These are phyloP conservation scores for Candida nanaspora DNA, from an alignment of 805 yeast genomes.

Conservation along the genomic window DNA sequence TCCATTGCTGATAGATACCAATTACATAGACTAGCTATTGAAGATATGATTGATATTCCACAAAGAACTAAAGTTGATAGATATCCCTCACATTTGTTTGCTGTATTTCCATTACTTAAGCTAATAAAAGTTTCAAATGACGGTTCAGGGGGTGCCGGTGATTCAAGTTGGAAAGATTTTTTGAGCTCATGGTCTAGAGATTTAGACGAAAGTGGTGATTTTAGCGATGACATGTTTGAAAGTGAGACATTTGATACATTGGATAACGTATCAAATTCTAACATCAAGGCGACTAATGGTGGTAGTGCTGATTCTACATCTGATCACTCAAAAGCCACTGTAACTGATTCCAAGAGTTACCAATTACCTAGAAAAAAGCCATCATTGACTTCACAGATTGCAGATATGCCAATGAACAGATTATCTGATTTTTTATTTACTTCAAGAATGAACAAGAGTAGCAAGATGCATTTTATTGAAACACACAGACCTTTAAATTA, in stretches of 20 bases:
- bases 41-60: constrained; percentile 58
- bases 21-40: constrained; percentile 49
- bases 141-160: background rate
- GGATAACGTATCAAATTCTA: too few species aligned
- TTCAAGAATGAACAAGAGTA: constrained; percentile 7
- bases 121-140: constrained; percentile 26
- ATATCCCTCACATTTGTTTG: constrained; percentile 45
- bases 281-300: too few species aligned
- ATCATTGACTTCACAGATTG: constrained; percentile 14
- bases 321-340: too few species aligned
- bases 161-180: background rate
- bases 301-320: background rate
- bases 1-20: constrained; percentile 35
- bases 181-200: background rate
- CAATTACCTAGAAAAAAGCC: too few species aligned
- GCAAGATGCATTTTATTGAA: constrained; percentile 27
- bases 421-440: constrained; percentile 26
- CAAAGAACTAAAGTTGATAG: constrained; percentile 52
- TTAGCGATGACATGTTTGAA: background rate
- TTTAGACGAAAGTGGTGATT: background rate
- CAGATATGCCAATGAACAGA: constrained; percentile 20
- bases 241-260: background rate
- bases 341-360: background rate
- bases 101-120: constrained; percentile 46
- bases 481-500: constrained; percentile 36